Evolutionary conservation across 2,329 filamentous ascomycete species (phyloP), one percentile per base, ranked within the genome.

Genomic region (Talaromyces sp.): DNA sequence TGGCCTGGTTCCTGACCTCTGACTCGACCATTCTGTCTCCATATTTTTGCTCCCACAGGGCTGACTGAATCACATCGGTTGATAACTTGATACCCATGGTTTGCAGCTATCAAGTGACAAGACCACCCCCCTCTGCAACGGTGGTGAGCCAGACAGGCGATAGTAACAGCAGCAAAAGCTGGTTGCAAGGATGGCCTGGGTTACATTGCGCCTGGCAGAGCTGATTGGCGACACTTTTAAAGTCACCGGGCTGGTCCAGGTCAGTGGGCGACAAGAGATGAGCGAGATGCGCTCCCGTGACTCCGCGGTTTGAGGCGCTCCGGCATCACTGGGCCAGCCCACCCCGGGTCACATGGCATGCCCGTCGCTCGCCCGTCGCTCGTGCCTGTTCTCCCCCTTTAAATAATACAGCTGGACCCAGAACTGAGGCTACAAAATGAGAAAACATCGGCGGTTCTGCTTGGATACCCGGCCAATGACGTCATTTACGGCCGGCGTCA

Each of bases 61-160:
- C 56, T 62, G 61, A 62, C 61, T 59, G 31, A 31, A 62, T 62
- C 61, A 62, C 57, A 53, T 59, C 52, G 50, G 31, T 40, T 28
- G 31, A 28, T 42, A 23, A 16, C 18, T 40, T 28, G 31, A 28
- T 42, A 23, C 12, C 12, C 44, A 51, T 51, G 31, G 53, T 34
- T 23, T 33, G 18, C 52, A 16, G 30, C 23, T 52, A 62, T 62
- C 61, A 62, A 62, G 57, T 62, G 61, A 62, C 61, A 56, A 18
- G 33, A 31, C 56, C 56, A 56, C 57, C 31, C 18, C 18, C 31
- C 50, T 42, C n/a, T 4, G 31, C 36, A 44, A 28, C 18, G 40
- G n/a, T 36, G 33, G 51, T 52, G 56, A 27, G 57, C 36, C 34
- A 27, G 28, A 31, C 50, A n/a, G 28, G 9, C 50, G 14, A 53